phyloP scores from a whole-genome alignment of 2,329 filamentous ascomycete genomes.

The Cercospora zeina region DNA sequence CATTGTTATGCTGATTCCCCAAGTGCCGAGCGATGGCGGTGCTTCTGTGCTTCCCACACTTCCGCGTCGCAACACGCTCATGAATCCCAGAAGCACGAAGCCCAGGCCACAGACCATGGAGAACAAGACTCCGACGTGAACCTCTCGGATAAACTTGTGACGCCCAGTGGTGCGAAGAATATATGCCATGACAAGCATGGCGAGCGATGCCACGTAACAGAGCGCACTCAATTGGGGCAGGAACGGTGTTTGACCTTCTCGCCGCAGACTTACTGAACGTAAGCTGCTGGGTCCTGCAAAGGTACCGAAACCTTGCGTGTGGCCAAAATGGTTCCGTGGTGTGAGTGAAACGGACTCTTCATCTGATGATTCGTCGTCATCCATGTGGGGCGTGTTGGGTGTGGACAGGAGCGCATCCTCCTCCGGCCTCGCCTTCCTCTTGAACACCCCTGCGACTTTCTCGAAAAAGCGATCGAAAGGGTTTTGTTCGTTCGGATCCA shows the following conservation, averaged over 20 bases:
- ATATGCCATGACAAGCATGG: conserved; percentile 64
- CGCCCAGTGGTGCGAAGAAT: conserved; percentile 68
- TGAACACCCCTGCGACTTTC: conserved; percentile 45
- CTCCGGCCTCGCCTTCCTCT: conserved; percentile 33
- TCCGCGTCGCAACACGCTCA: conserved; percentile 54
- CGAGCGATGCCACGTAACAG: conserved; percentile 59
- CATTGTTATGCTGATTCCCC: conserved; percentile 47
- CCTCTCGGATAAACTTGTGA: conserved; percentile 67
- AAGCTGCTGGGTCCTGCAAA: conserved; percentile 20
- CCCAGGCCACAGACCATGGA: conserved; percentile 67
- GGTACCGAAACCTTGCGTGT: conserved; percentile 23
- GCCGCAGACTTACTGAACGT: not conserved
- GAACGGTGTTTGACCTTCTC: conserved; percentile 12
- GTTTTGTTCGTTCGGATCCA: conserved; percentile 68
- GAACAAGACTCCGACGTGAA: conserved; percentile 70
- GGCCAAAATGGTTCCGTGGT: conserved; percentile 8
- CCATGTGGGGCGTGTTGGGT: conserved; percentile 21
- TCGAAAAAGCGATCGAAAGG: conserved; percentile 64
- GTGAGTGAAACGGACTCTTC: conserved; percentile 30
- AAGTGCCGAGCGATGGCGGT: conserved; percentile 46
- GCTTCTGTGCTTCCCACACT: conserved; percentile 39
- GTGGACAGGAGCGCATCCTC: conserved; percentile 30
- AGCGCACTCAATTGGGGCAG: conserved; percentile 47
- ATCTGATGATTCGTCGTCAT: conserved; percentile 38
- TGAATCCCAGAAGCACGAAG: conserved; percentile 63